Conservation (phyloP, 371 early-diverging fungal species). For the Cokeromyces recurvatus region DNA sequence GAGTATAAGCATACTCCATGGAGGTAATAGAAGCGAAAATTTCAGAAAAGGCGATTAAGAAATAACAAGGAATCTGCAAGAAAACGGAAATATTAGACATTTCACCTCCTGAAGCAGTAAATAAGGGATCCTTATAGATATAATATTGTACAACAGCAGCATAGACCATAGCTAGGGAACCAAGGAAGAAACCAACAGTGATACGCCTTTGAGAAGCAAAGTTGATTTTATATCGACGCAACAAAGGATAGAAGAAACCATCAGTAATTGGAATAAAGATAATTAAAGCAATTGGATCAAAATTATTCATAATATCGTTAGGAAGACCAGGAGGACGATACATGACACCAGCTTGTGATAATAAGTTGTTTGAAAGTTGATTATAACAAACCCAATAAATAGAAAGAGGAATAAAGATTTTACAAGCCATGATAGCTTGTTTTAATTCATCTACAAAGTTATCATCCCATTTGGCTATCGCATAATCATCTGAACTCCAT, state of each 20-base stretch:
- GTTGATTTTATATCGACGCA: constrained; percentile 41
- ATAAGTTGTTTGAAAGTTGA: constrained; percentile 66
- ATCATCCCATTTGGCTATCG: constrained; percentile 50
- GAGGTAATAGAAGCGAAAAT: constrained; percentile 68
- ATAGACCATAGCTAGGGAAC: constrained; percentile 59
- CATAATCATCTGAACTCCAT: constrained; percentile 45
- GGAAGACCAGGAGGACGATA: constrained; percentile 47
- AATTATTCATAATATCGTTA: constrained; percentile 54
- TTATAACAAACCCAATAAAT: constrained; percentile 76
- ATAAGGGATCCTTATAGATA: constrained; percentile 47
- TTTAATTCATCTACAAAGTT: constrained; percentile 63
- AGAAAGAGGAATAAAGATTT: constrained; percentile 62
- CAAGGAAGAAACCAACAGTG: constrained; percentile 58
- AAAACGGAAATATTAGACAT: constrained; percentile 45
- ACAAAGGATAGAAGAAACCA: constrained; percentile 54
- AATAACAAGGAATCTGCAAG: constrained; percentile 59
- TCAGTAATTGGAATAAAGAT: constrained; percentile 70
- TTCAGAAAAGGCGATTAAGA: constrained; percentile 62
- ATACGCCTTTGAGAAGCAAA: constrained; percentile 31
- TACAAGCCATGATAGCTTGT: constrained; percentile 60
- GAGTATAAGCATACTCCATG: constrained; percentile 69
- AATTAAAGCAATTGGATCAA: constrained; percentile 66
- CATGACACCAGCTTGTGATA: constrained; percentile 67
- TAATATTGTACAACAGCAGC: constrained; percentile 64
- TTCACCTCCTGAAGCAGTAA: constrained; percentile 13